Conservation (phyloP, 768 basidiomycete species). For the Galerina marginata region DNA sequence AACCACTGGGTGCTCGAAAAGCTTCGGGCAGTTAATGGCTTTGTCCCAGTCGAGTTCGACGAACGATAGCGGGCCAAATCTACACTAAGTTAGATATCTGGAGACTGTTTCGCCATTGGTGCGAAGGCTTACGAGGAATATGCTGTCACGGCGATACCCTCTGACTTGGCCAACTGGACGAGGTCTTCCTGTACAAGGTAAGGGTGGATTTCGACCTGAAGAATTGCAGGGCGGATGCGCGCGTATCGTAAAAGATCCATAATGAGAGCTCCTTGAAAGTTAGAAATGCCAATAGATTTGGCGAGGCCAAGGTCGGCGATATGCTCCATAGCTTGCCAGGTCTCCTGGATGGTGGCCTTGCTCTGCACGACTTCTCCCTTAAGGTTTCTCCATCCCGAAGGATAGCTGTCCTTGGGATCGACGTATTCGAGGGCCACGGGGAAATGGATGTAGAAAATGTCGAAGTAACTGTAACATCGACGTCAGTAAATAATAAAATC, state of each 20-base stretch:
- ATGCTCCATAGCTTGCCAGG: conserved; percentile 84
- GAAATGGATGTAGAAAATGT: conserved; percentile 85
- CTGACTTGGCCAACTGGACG: conserved; percentile 55
- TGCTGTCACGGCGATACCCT: conserved; percentile 68
- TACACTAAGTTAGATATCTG: conserved; percentile 1
- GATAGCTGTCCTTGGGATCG: conserved; percentile 75
- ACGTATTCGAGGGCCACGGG: conserved; percentile 84
- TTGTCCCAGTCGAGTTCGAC: conserved; percentile 71
- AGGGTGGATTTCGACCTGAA: conserved; percentile 77
- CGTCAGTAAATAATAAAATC: neutral
- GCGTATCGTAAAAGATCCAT: conserved; percentile 83
- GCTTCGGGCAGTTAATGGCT: conserved; percentile 52
- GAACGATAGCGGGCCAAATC: conserved; percentile 46
- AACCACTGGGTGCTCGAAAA: conserved; percentile 58
- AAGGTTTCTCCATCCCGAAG: conserved; percentile 82
- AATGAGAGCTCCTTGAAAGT: conserved; percentile 74
- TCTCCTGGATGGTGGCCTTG: conserved; percentile 77
- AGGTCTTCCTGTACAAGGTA: conserved; percentile 69
- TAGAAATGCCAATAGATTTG: conserved; percentile 83
- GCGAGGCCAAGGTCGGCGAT: conserved; percentile 72
- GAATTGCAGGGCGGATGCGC: conserved; percentile 67
- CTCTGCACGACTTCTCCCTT: conserved; percentile 72
- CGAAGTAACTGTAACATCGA: conserved; percentile 57
- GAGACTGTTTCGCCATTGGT: conserved; percentile 22
- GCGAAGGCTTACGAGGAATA: conserved; percentile 54